phyloP scores from a whole-genome alignment of 179 eudicot species.

The Nepenthes alata region DNA sequence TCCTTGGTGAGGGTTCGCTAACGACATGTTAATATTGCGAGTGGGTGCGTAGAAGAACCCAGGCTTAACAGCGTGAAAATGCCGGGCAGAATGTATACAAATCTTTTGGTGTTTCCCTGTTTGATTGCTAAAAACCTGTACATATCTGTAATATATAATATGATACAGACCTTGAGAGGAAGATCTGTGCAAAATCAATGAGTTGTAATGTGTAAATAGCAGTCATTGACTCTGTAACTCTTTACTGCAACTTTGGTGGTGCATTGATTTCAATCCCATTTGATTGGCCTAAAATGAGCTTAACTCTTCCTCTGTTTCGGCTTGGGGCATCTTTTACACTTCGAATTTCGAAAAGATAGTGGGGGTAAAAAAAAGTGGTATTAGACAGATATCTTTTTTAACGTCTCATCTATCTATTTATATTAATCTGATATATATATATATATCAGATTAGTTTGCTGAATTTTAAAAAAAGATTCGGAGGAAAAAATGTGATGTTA shows the following conservation, averaged over 20 bases:
- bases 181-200: slow-evolving; percentile 5
- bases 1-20: slow-evolving; percentile 12
- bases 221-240: slow-evolving; percentile 2
- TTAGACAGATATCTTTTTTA: no score
- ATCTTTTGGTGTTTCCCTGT: slow-evolving; percentile 9
- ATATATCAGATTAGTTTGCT: no score
- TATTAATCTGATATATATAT: no score
- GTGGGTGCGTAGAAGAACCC: slow-evolving; percentile 10
- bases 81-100: not conserved
- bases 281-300: no score
- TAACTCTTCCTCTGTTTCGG: no score
- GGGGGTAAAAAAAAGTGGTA: no score
- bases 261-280: no score
- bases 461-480: no score
- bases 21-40: slow-evolving; percentile 10
- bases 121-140: slow-evolving; percentile 16
- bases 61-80: not conserved
- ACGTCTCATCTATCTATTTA: no score
- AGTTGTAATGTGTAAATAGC: slow-evolving; percentile 20
- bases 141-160: slow-evolving; percentile 2
- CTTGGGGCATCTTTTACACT: no score
- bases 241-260: not conserved
- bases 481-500: no score
- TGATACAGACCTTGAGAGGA: slow-evolving; percentile 1
- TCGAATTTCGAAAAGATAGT: no score